Percentiles rank a stretch among this genome's conserved stretches.
Conservation (phyloP, 1,284 basidiomycete genomes). For the Cutaneotrichosporon daszewskae region DNA sequence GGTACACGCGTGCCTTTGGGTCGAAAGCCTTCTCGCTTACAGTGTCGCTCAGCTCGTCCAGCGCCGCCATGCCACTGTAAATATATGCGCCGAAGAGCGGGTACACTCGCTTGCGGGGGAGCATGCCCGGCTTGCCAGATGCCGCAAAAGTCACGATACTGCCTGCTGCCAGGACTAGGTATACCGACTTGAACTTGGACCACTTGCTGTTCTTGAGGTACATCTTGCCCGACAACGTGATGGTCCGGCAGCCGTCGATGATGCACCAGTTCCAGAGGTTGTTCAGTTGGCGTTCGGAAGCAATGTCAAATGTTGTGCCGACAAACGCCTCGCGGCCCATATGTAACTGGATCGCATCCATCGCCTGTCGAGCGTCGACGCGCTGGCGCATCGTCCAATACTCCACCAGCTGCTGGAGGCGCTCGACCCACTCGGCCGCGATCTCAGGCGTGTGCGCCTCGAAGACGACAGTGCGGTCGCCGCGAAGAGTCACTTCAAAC, state of each 20-base stretch:
- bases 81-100: constrained; percentile 45
- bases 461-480: constrained; percentile 2
- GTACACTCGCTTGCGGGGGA: constrained; percentile 26
- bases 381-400: constrained; percentile 41
- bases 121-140: constrained; percentile 24
- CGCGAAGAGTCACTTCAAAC: constrained; percentile 29
- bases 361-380: constrained; percentile 40
- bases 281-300: constrained; percentile 5
- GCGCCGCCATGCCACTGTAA: constrained; percentile 42
- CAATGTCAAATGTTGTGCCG: background rate
- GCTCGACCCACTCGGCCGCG: constrained; percentile 41
- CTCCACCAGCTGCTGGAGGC: constrained; percentile 23
- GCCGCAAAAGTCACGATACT: constrained; percentile 37
- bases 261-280: constrained; percentile 46
- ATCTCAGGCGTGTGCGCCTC: constrained; percentile 26
- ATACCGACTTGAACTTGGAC: constrained; percentile 39
- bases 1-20: constrained; percentile 35
- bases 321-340: background rate
- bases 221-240: constrained; percentile 35
- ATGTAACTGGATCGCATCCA: constrained; percentile 29
- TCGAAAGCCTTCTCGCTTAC: constrained; percentile 18
- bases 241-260: constrained; percentile 38
- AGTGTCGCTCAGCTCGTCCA: constrained; percentile 32
- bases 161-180: constrained; percentile 34
- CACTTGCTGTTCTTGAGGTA: constrained; percentile 32